Conservation (phyloP, 371 early-diverging fungal genomes). For the Saksenaea oblongispora region DNA sequence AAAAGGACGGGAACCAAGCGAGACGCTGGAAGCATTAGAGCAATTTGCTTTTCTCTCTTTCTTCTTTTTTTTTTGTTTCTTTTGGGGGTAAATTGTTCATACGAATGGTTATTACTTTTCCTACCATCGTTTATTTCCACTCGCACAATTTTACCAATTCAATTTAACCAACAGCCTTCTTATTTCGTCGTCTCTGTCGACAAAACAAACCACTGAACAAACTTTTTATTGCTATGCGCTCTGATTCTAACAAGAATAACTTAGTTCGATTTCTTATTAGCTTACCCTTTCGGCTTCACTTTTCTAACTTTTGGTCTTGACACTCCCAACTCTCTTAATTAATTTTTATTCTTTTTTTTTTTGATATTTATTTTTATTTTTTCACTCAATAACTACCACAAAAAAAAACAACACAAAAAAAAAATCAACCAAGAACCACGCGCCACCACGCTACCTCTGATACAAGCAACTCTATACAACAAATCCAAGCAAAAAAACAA, state of each 20-base stretch:
- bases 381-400: not conserved
- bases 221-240: constrained; percentile 30
- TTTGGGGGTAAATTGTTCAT: constrained; percentile 10
- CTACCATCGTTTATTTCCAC: constrained; percentile 13
- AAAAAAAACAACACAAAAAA: constrained; percentile 1
- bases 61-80: constrained; percentile 10
- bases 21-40: not conserved
- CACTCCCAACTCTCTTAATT: constrained; percentile 23
- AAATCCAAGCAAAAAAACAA: too few relatives aligned
- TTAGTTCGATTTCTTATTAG: constrained; percentile 44
- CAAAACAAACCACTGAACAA: constrained; percentile 5
- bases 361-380: not conserved
- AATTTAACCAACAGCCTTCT: constrained; percentile 8
- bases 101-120: constrained; percentile 31
- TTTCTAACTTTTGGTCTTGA: constrained; percentile 54
- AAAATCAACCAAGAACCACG: not conserved
- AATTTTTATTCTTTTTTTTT: not conserved
- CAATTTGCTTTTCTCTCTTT: not conserved
- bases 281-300: constrained; percentile 53
- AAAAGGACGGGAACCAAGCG: not conserved
- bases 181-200: constrained; percentile 14
- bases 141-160: constrained; percentile 23
- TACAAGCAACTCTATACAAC: not conserved
- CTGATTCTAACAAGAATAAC: constrained; percentile 38
- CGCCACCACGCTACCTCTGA: too few relatives aligned